Conservation (phyloP, 768 basidiomycete genomes). For the Suillus plorans region DNA sequence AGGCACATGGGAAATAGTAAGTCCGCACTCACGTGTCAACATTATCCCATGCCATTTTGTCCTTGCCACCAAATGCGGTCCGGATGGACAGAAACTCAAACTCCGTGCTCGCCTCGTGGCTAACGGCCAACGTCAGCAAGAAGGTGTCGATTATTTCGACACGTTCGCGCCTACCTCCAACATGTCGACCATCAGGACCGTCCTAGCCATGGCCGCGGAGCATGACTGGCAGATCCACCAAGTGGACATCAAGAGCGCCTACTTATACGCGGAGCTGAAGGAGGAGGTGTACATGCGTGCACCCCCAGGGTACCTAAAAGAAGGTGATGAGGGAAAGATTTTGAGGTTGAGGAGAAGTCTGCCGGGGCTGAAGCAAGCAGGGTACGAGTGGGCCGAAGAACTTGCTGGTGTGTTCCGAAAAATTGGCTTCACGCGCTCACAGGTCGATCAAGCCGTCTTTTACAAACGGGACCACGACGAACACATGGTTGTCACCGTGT, state of each 20-base stretch:
- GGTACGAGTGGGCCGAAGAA: constrained; percentile 29
- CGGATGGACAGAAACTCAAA: neutral
- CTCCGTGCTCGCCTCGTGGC: neutral
- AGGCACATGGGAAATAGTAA: constrained; percentile 20
- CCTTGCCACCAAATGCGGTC: neutral
- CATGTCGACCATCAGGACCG: neutral
- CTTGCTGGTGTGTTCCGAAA: neutral
- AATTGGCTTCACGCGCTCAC: neutral
- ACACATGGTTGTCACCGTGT: neutral
- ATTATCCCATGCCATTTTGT: constrained; percentile 13
- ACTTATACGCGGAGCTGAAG: neutral
- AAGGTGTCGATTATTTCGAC: constrained; percentile 22
- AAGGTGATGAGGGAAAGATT: constrained; percentile 21
- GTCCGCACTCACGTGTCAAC: constrained; percentile 10
- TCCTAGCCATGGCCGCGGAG: too few species aligned
- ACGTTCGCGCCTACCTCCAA: constrained; percentile 3
- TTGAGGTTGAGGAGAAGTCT: constrained; percentile 19
- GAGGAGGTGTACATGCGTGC: constrained; percentile 39
- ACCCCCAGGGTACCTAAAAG: constrained; percentile 26
- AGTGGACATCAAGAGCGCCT: too few species aligned
- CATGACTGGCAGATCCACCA: too few species aligned
- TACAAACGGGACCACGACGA: neutral
- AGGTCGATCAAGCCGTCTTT: neutral
- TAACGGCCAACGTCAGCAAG: neutral
- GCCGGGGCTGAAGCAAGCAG: constrained; percentile 31